Conservation (phyloP, 768 basidiomycete genomes). For the Lyophyllum semitale region DNA sequence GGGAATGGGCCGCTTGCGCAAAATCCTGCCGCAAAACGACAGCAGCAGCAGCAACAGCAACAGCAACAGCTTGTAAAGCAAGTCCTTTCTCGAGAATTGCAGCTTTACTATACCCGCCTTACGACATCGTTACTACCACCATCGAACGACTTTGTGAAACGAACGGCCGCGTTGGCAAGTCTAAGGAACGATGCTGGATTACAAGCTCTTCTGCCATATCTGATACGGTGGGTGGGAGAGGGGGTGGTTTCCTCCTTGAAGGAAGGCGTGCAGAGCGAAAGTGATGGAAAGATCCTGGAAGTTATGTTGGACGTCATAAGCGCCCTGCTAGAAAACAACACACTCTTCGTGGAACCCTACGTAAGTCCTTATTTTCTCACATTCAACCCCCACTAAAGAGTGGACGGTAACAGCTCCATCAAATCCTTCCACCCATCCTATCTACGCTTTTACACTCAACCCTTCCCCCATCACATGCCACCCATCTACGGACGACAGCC, state of each 20-base stretch:
- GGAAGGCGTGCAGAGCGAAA: constrained; percentile 57
- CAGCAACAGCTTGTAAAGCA: constrained; percentile 86
- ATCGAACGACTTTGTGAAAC: constrained; percentile 64
- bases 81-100: constrained; percentile 89
- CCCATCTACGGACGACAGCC: constrained; percentile 76
- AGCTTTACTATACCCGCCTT: constrained; percentile 91
- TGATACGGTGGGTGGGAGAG: constrained; percentile 94
- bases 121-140: constrained; percentile 83
- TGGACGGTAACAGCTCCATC: constrained; percentile 69
- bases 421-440: constrained; percentile 90
- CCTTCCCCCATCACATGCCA: constrained; percentile 71
- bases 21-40: constrained; percentile 32
- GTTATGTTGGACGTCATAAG: constrained; percentile 83
- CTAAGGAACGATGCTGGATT: constrained; percentile 88
- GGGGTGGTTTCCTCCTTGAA: constrained; percentile 71
- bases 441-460: constrained; percentile 89
- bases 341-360: constrained; percentile 94
- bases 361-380: constrained; percentile 61
- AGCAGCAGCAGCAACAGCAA: constrained; percentile 51
- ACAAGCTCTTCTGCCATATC: constrained; percentile 88
- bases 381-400: background rate
- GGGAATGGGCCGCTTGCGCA: constrained; percentile 17
- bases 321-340: constrained; percentile 82
- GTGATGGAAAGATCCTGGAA: constrained; percentile 72
- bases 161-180: constrained; percentile 88